A percentile compares a stretch with the other conserved stretches of the same genome.
Evolutionary conservation across 805 yeast species (phyloP).

Genomic region (Monosporozyma aquatica): DNA sequence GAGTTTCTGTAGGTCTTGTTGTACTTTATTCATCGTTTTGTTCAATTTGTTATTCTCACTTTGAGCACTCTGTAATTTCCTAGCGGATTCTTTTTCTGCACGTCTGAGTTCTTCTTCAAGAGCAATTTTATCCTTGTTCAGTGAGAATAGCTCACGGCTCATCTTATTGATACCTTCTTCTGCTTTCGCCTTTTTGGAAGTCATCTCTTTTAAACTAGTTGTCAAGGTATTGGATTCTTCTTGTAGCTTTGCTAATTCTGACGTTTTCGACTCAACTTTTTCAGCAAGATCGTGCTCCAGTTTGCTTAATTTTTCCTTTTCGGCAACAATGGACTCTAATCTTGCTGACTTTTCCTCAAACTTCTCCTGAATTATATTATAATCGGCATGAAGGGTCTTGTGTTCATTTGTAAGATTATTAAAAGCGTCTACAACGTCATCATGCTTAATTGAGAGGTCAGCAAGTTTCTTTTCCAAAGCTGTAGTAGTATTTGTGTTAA

Average conservation of each 20-base stretch:
- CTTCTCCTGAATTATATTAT: slow-evolving; percentile 6
- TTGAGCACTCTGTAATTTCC: slow-evolving; percentile 21
- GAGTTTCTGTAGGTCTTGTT: neutral
- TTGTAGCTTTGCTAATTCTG: slow-evolving; percentile 9
- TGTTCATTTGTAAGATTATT: slow-evolving; percentile 4
- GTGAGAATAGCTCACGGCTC: slow-evolving; percentile 69
- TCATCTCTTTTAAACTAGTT: slow-evolving; percentile 21
- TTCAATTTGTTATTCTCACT: slow-evolving; percentile 15
- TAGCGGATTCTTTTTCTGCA: slow-evolving; percentile 38
- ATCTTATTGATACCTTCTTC: slow-evolving; percentile 86
- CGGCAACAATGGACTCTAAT: slow-evolving; percentile 17
- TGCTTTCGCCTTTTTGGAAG: slow-evolving; percentile 45
- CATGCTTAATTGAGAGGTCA: slow-evolving; percentile 8
- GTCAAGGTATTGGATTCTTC: slow-evolving; percentile 19
- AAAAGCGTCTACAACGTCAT: slow-evolving; percentile 7
- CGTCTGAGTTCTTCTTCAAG: slow-evolving; percentile 36
- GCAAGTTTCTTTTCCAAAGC: slow-evolving; percentile 14
- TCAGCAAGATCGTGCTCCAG: slow-evolving; percentile 30
- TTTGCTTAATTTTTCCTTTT: slow-evolving; percentile 15
- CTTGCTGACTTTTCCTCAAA: slow-evolving; percentile 9
- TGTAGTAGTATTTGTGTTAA: slow-evolving; percentile 17
- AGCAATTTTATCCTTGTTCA: slow-evolving; percentile 51
- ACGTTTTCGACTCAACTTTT: slow-evolving; percentile 28
- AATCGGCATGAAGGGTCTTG: slow-evolving; percentile 11
- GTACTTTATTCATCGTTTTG: slow-evolving; percentile 10